A percentile compares a stretch with the other conserved stretches of the same genome.
Conservation (phyloP, 2,329 filamentous ascomycete genomes). For the Hirsutella thompsonii region DNA sequence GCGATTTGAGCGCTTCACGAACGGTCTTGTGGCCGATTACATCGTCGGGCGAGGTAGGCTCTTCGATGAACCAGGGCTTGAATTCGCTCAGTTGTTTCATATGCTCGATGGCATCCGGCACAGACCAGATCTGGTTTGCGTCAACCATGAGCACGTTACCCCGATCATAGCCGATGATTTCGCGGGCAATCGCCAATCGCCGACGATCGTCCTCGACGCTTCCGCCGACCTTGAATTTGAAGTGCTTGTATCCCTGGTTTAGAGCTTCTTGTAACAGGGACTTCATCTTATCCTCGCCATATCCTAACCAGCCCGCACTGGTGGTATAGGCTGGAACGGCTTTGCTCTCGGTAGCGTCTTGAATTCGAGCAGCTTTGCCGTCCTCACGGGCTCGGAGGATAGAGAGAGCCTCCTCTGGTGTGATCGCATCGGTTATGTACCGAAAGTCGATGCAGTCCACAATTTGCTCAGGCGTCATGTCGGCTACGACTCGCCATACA, state of each 20-base stretch:
- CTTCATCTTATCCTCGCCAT: slow-evolving; percentile 79
- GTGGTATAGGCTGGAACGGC: slow-evolving; percentile 90
- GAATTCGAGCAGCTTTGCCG: slow-evolving; percentile 58
- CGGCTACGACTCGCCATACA: slow-evolving; percentile 79
- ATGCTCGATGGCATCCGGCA: slow-evolving; percentile 77
- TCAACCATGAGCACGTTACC: slow-evolving; percentile 87
- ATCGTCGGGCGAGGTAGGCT: slow-evolving; percentile 84
- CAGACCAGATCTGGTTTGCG: slow-evolving; percentile 86
- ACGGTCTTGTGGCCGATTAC: slow-evolving; percentile 80
- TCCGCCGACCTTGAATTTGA: slow-evolving; percentile 82
- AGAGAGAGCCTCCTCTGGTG: slow-evolving; percentile 65
- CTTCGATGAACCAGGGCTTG: slow-evolving; percentile 89
- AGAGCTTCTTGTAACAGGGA: slow-evolving; percentile 61
- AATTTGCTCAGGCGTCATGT: slow-evolving; percentile 81
- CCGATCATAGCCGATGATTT: slow-evolving; percentile 69
- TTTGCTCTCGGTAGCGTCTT: slow-evolving; percentile 57
- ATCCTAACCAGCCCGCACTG: slow-evolving; percentile 83
- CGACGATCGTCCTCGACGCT: slow-evolving; percentile 58
- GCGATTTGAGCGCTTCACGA: slow-evolving; percentile 62
- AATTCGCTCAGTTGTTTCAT: slow-evolving; percentile 75
- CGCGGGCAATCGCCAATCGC: slow-evolving; percentile 59
- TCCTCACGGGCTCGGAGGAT: slow-evolving; percentile 53
- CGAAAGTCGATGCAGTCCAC: slow-evolving; percentile 85
- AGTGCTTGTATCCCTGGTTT: slow-evolving; percentile 65
- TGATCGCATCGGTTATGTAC: slow-evolving; percentile 90